Percentiles rank a stretch among this genome's conserved stretches.
phyloP scores from a whole-genome alignment of 2,329 filamentous ascomycete species.

The Pseudogymnoascus sp. region DNA sequence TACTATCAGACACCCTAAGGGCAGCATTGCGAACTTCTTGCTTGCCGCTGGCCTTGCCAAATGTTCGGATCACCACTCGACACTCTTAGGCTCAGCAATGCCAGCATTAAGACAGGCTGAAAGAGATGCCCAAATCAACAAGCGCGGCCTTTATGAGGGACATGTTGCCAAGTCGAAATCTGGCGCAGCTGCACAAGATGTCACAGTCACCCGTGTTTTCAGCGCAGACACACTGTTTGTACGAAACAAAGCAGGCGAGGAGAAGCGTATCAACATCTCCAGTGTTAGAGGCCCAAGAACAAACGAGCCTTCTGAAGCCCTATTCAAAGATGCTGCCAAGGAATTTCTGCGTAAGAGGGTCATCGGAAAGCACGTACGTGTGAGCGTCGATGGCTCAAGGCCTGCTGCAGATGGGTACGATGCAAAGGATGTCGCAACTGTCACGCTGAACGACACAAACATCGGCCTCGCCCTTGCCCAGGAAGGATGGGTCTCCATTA shows the following conservation, averaged over 20 bases:
- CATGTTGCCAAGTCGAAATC: slow-evolving; percentile 61
- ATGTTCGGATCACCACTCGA: slow-evolving; percentile 94
- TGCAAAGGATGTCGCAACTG: slow-evolving; percentile 86
- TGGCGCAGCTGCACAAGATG: slow-evolving; percentile 61
- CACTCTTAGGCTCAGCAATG: slow-evolving; percentile 85
- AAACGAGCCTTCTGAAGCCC: slow-evolving; percentile 75
- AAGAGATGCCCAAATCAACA: slow-evolving; percentile 69
- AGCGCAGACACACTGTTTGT: slow-evolving; percentile 85
- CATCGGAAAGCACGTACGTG: slow-evolving; percentile 91
- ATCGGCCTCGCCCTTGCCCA: slow-evolving; percentile 79
- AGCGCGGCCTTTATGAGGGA: slow-evolving; percentile 72
- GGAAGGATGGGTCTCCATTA: slow-evolving; percentile 86
- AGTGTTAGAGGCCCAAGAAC: slow-evolving; percentile 90
- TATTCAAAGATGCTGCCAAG: slow-evolving; percentile 88
- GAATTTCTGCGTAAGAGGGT: slow-evolving; percentile 89
- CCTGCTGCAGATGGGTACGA: slow-evolving; percentile 86
- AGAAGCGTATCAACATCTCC: slow-evolving; percentile 87
- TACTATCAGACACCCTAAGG: slow-evolving; percentile 75
- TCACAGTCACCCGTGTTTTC: slow-evolving; percentile 74
- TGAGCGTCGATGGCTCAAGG: slow-evolving; percentile 83
- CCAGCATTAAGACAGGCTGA: slow-evolving; percentile 75
- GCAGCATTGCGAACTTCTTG: slow-evolving; percentile 87
- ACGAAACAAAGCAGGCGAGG: slow-evolving; percentile 71
- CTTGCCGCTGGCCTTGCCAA: slow-evolving; percentile 82
- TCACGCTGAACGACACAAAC: slow-evolving; percentile 78